phyloP scores from a whole-genome alignment of 345 rosid genomes.

The Leavenworthia alabamica region DNA sequence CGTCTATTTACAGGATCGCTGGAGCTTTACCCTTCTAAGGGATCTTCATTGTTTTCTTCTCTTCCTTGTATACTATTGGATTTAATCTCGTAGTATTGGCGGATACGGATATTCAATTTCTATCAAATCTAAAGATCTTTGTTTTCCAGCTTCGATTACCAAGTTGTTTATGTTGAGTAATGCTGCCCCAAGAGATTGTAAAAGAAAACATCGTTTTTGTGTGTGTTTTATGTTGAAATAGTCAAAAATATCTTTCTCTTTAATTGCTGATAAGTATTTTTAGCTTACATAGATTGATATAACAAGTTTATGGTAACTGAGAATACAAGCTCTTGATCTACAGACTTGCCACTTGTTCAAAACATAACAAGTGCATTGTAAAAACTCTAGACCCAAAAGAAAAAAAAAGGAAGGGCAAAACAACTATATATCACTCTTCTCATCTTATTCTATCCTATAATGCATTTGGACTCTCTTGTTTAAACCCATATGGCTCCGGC shows the following conservation, averaged over 20 bases:
- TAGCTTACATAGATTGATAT: conserved; percentile 11
- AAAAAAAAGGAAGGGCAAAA: background rate
- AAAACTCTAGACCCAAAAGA: conserved; percentile 5
- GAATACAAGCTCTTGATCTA: conserved; percentile 16
- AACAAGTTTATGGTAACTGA: conserved; percentile 6
- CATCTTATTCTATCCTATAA: conserved; percentile 21
- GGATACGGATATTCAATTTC: background rate
- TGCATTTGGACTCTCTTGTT: background rate
- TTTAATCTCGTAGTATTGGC: background rate
- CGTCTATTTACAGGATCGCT: conserved; percentile 39
- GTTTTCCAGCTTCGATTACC: background rate
- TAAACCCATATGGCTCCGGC: conserved; percentile 40
- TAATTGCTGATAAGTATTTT: background rate
- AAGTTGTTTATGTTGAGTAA: background rate
- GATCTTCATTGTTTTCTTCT: conserved; percentile 17
- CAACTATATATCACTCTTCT: background rate
- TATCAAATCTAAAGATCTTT: background rate
- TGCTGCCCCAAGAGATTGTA: background rate
- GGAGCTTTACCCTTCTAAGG: conserved; percentile 52
- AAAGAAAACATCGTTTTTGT: background rate
- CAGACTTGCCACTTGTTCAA: conserved; percentile 25
- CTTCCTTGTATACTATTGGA: background rate
- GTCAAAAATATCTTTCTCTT: background rate
- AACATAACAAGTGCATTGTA: conserved; percentile 17
- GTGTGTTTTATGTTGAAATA: background rate